These are phyloP conservation scores for Dictyostelium intermedium DNA, from an alignment of 78 protist genomes.

Conservation along the genomic window DNA sequence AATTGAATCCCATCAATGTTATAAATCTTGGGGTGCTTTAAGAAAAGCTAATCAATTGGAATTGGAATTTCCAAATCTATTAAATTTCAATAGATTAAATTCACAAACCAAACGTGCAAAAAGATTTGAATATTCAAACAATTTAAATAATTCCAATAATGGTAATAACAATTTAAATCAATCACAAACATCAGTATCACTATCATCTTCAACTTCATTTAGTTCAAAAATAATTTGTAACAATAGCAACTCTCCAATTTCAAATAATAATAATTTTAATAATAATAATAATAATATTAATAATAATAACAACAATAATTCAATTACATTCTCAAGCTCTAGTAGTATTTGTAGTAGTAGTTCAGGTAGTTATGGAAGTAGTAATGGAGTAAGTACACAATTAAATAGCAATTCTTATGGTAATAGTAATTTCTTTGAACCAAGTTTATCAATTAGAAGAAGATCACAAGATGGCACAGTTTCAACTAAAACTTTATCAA, in stretches of 20 bases:
- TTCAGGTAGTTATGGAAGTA: background rate
- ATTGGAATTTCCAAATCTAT: conserved; percentile 26
- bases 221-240: background rate
- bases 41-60: conserved; percentile 1
- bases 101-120: background rate
- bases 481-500: background rate
- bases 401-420: background rate
- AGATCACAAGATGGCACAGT: conserved; percentile 26
- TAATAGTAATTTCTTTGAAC: conserved; percentile 11
- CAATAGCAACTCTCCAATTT: background rate
- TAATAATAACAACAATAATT: too few species aligned
- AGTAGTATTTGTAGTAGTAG: background rate
- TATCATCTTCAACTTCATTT: background rate
- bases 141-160: background rate
- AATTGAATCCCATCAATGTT: conserved; percentile 36
- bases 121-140: background rate
- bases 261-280: background rate
- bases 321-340: background rate
- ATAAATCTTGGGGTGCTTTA: conserved; percentile 46
- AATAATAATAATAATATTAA: background rate
- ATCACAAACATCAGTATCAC: background rate
- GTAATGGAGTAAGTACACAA: background rate
- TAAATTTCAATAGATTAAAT: background rate
- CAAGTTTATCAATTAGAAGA: conserved; percentile 31
- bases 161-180: background rate